Percentiles rank a stretch among this genome's conserved stretches.
Conservation (phyloP, 768 basidiomycete species). For the Tulasnella sp. region DNA sequence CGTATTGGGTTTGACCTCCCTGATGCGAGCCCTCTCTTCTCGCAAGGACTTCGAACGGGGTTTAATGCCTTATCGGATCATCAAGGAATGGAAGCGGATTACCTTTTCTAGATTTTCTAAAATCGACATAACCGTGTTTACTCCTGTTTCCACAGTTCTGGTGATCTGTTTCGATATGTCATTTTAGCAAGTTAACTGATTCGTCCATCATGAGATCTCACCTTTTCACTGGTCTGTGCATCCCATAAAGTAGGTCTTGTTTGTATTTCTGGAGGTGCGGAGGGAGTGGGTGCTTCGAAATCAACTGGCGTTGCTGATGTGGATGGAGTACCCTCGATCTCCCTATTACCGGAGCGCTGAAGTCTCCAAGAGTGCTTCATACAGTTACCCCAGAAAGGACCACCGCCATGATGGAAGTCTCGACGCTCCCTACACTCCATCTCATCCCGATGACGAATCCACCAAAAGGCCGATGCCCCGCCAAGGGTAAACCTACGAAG, state of each 20-base stretch:
- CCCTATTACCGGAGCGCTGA: not conserved
- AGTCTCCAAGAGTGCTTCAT: conserved; percentile 5
- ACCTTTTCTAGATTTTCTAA: too few species aligned
- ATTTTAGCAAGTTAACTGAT: too few species aligned
- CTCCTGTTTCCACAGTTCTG: too few species aligned
- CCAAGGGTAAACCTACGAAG: conserved; percentile 3
- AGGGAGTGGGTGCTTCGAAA: not conserved
- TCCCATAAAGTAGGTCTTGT: too few species aligned
- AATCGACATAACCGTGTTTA: too few species aligned
- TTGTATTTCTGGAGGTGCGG: not conserved
- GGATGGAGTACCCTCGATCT: not conserved
- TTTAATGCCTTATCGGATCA: too few species aligned
- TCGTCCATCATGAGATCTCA: not conserved
- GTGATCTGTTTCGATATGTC: too few species aligned
- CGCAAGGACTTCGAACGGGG: too few species aligned
- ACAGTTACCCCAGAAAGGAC: not conserved
- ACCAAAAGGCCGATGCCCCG: not conserved
- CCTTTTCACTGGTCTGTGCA: conserved; percentile 4
- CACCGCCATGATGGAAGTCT: not conserved
- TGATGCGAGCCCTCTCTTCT: too few species aligned
- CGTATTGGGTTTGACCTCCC: too few species aligned
- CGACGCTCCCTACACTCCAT: not conserved
- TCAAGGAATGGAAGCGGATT: too few species aligned
- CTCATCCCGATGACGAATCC: conserved; percentile 4
- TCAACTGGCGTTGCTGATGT: not conserved